A percentile compares a stretch with the other conserved stretches of the same genome.
These are phyloP conservation scores for Venturia pyrina DNA, from an alignment of 2,329 filamentous ascomycete genomes.

Conservation along the genomic window DNA sequence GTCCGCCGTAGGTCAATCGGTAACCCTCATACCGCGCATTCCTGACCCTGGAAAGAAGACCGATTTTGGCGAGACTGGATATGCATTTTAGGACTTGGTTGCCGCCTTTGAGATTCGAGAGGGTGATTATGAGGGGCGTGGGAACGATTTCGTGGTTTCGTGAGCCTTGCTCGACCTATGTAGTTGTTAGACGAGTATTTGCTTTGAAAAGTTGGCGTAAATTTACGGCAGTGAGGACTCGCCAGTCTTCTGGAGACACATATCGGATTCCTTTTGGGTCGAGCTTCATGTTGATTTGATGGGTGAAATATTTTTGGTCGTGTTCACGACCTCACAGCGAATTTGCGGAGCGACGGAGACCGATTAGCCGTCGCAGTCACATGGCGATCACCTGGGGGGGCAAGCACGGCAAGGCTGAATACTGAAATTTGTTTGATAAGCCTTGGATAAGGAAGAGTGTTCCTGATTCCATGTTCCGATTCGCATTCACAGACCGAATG, in stretches of 20 bases:
- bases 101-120: constrained; percentile 65
- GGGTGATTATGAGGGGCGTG: constrained; percentile 74
- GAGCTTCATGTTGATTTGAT: constrained; percentile 62
- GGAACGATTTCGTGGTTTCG: constrained; percentile 97
- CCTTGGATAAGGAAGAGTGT: no score
- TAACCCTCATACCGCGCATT: constrained; percentile 98
- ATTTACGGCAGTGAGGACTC: constrained; percentile 80
- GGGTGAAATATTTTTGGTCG: neutral
- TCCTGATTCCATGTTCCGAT: neutral
- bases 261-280: constrained; percentile 91
- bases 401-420: neutral
- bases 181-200: neutral
- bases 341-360: neutral
- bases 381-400: neutral
- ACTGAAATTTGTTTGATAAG: neutral
- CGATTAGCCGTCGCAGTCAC: neutral
- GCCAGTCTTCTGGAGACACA: constrained; percentile 86
- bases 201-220: no score
- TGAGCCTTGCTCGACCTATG: constrained; percentile 81
- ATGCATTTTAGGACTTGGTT: constrained; percentile 76
- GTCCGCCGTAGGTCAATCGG: constrained; percentile 87
- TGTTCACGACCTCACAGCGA: neutral
- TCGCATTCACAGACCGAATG: neutral
- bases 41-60: constrained; percentile 83
- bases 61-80: constrained; percentile 81